Evolutionary conservation across 148 eudicot species (phyloP).

Genomic region (Salicornia ramosissima): DNA sequence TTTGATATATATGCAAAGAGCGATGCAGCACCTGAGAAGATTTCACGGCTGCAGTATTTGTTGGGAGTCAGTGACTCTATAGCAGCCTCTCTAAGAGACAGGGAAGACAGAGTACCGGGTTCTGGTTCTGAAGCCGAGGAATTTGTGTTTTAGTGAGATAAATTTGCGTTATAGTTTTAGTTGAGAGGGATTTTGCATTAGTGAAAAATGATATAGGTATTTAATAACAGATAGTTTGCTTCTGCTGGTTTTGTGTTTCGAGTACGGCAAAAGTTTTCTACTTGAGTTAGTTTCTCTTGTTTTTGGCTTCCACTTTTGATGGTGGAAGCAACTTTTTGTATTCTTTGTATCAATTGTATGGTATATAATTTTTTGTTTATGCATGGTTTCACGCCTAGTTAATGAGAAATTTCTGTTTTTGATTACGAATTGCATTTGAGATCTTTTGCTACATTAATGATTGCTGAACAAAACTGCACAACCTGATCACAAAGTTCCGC

Average conservation of each 20-base stretch:
- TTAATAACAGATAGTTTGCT: constrained; percentile 5
- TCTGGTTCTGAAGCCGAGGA: constrained; percentile 53
- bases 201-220: constrained; percentile 6
- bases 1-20: constrained; percentile 54
- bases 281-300: neutral
- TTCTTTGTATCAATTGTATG: neutral
- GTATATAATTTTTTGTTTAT: constrained; percentile 10
- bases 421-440: neutral
- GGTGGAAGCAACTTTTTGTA: constrained; percentile 4
- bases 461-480: no score
- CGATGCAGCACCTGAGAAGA: constrained; percentile 55
- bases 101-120: constrained; percentile 36
- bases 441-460: no score
- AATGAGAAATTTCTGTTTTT: neutral
- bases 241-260: neutral
- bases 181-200: constrained; percentile 10
- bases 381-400: neutral
- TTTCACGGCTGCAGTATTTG: constrained; percentile 63
- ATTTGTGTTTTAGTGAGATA: constrained; percentile 47
- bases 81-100: constrained; percentile 47
- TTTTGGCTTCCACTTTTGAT: neutral
- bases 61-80: constrained; percentile 65
- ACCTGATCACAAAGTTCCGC: no score
- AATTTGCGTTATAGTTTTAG: constrained; percentile 1
- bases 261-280: neutral